phyloP scores from a whole-genome alignment of 257 asterid genomes.

The Solanum etuberosum region DNA sequence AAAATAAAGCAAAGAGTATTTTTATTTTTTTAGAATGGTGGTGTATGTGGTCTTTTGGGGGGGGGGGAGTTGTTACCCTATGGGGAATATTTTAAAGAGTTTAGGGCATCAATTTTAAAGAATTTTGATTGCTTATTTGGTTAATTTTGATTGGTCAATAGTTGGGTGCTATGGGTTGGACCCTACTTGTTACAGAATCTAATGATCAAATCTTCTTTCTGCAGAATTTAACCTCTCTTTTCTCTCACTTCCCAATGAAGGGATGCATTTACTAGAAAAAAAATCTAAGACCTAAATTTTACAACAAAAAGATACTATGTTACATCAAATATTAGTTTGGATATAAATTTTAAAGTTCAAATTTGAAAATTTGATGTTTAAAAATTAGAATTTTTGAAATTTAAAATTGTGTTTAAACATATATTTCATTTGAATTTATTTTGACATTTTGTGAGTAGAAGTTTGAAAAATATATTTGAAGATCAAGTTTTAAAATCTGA shows the following conservation, averaged over 20 bases:
- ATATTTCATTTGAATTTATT: background rate
- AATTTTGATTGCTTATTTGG: background rate
- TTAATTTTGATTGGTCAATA: background rate
- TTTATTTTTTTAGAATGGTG: background rate
- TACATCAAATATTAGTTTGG: background rate
- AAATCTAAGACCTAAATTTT: background rate
- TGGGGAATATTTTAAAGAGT: background rate
- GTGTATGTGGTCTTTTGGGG: background rate
- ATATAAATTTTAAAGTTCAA: too few relatives aligned
- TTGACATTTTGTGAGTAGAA: background rate
- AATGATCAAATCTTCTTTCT: background rate
- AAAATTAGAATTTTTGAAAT: too few relatives aligned
- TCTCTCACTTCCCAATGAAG: background rate
- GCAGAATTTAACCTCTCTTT: background rate
- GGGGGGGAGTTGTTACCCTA: accelerated
- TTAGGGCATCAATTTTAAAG: background rate
- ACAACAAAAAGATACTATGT: background rate
- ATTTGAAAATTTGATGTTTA: too few relatives aligned
- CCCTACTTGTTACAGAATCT: background rate
- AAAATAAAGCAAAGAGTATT: background rate
- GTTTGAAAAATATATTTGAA: background rate
- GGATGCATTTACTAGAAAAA: background rate
- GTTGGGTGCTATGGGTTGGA: background rate
- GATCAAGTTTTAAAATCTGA: background rate
- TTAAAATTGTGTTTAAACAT: too few relatives aligned